Evolutionary conservation across 176 grass and related monocot genomes (phyloP).

Genomic region (Dendrocalamus sinicus): DNA sequence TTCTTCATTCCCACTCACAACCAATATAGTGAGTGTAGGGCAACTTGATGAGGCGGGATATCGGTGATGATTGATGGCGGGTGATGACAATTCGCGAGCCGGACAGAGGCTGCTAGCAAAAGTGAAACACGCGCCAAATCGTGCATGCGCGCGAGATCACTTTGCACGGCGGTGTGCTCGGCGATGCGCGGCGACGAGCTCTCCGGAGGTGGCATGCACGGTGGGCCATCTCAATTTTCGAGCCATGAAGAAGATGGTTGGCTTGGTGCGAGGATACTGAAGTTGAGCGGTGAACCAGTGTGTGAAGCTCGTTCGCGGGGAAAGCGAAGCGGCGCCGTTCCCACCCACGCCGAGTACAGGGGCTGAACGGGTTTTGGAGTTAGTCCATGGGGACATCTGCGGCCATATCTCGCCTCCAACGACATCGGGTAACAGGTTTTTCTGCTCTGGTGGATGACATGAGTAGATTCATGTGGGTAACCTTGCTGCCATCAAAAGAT

Average conservation of each 20-base stretch:
- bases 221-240: background rate
- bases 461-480: background rate
- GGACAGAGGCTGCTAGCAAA: background rate
- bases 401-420: background rate
- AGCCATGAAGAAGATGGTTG: background rate
- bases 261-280: background rate
- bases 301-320: background rate
- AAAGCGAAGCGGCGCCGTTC: background rate
- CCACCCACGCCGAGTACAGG: background rate
- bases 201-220: background rate
- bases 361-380: rapidly evolving
- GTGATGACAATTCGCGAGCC: background rate
- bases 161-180: background rate
- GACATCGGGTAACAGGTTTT: too few species aligned
- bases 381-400: background rate
- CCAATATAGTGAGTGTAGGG: too few species aligned
- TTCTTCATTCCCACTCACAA: background rate
- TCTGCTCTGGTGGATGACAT: background rate
- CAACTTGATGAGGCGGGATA: too few species aligned
- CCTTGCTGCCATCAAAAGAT: rapidly evolving
- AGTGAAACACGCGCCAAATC: rapidly evolving
- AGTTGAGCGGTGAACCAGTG: rapidly evolving
- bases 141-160: background rate
- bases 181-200: rapidly evolving
- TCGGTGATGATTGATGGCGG: rapidly evolving